Base-by-base conservation (phyloP, 2,329 filamentous ascomycete species). In the Pseudogymnoascus sp. region DNA sequence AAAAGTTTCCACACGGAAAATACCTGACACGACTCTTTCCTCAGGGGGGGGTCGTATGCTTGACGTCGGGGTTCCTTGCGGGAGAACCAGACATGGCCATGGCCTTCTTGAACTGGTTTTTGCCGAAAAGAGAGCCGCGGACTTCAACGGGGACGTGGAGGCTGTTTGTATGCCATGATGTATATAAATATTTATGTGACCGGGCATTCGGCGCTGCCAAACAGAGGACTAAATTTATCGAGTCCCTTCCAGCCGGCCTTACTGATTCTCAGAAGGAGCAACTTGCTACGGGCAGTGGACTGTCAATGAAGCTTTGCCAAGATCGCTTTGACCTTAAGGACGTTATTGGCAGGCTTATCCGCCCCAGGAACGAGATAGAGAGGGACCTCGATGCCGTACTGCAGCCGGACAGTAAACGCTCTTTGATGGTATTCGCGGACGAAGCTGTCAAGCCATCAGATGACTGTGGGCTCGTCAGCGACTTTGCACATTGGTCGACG, bases 381-480 rank as follows among this genome's bases (percentile, higher is more conserved):
- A 34, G 34, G 12, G 60, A 58, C 22, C 16, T 37, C 64, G 61
- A 12, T 69, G 64, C 11, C 5, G 47, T 54, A 4, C 6, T 54
- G 67, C 71, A 20, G 69, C 72, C 32, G 9, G 30, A 32, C 18
- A 73, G 74, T 61, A 71, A 74, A 5, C 64, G 68, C 6, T 70
- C 68, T 20, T 72, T 76, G 3, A 66, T 85, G 5, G 68, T 80
- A 1, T 78, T 76, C 67, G 79, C 79, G 0, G 76, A 77, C 12
- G 66, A 73, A 3, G 69, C 64, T 1, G 80, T 87, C 50, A 78
- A 84, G 61, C 74, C 77, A 0, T 81, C 82, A 60, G 83, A 87
- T 63, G 84, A 87, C 67, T 80, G 85, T 67, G 84, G 79, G 61
- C 72, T 87, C 28, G 77, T 86, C 8, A 82, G 85, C 64, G 86